phyloP scores from a whole-genome alignment of 345 rosid species.

The Acer negundo region DNA sequence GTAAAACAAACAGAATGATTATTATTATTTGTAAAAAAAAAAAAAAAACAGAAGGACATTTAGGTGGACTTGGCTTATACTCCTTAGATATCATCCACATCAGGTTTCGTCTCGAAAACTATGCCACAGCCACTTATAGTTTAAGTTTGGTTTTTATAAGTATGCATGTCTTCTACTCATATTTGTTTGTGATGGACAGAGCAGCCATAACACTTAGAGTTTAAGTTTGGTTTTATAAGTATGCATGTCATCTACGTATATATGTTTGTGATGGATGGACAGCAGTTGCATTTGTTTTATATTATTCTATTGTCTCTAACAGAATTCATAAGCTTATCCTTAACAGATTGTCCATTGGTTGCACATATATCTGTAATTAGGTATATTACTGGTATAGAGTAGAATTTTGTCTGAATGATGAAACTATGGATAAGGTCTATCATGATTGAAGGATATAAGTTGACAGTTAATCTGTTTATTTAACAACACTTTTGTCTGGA shows the following conservation, averaged over 20 bases:
- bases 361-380: neutral
- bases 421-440: neutral
- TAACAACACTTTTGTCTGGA: neutral
- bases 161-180: neutral
- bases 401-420: neutral
- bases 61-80: neutral
- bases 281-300: neutral
- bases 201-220: too few species aligned
- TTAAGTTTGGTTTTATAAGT: too few species aligned
- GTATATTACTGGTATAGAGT: neutral
- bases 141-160: neutral
- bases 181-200: neutral
- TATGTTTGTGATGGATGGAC: conserved; percentile 7
- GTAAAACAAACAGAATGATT: neutral
- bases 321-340: neutral
- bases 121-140: neutral
- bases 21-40: too few species aligned
- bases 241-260: neutral
- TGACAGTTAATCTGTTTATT: neutral
- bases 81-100: neutral
- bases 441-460: neutral
- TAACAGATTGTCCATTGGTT: neutral
- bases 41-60: neutral
- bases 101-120: neutral
- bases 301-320: neutral